Conservation (phyloP, 2,329 filamentous ascomycete species). For the Colletotrichum liaoningense region DNA sequence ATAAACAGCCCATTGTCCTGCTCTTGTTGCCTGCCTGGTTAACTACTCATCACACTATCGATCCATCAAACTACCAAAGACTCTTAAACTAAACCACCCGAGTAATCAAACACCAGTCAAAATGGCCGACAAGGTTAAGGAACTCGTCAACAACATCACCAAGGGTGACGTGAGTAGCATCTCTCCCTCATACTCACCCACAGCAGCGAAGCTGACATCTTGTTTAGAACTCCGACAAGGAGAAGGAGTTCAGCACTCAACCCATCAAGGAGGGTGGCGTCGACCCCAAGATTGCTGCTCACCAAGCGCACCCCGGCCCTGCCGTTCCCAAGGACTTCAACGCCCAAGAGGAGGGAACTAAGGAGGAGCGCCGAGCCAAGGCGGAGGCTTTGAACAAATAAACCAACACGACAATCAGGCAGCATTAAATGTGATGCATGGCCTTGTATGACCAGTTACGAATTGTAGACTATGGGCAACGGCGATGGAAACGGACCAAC, state of each 20-base stretch:
- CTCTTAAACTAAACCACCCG: neutral
- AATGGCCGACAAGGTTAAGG: constrained; percentile 38
- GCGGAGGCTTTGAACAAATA: constrained; percentile 75
- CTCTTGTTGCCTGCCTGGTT: neutral
- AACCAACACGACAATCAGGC: neutral
- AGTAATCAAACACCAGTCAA: constrained; percentile 3
- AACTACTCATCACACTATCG: neutral
- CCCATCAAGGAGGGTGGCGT: constrained; percentile 54
- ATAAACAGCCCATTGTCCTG: constrained; percentile 21
- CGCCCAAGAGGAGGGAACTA: constrained; percentile 68
- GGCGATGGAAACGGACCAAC: neutral
- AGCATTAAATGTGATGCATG: neutral
- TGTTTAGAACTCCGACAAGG: constrained; percentile 40
- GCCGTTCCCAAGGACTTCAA: constrained; percentile 65
- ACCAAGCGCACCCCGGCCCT: constrained; percentile 69
- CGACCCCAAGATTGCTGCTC: constrained; percentile 61
- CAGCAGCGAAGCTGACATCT: constrained; percentile 10
- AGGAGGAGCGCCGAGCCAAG: constrained; percentile 75
- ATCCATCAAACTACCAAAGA: neutral
- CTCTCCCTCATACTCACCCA: neutral
- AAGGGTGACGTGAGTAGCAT: constrained; percentile 29
- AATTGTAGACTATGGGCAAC: constrained; percentile 16
- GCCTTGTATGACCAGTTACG: constrained; percentile 26
- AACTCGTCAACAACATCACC: constrained; percentile 37
- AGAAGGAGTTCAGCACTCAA: constrained; percentile 59